Evolutionary conservation across 2,329 filamentous ascomycete genomes (phyloP).

Genomic region (Alternaria viburni): DNA sequence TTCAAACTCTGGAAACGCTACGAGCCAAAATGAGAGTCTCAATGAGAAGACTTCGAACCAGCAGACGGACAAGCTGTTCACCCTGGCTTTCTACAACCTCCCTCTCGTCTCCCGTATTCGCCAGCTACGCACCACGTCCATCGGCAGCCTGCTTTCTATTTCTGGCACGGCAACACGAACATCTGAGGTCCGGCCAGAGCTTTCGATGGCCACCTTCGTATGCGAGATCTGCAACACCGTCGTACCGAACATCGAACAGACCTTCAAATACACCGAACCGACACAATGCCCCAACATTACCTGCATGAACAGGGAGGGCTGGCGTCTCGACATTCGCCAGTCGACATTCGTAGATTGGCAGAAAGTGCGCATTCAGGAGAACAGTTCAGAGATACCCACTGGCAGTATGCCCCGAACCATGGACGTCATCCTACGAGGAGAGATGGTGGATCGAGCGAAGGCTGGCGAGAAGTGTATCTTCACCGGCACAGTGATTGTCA

Average conservation of each 20-base stretch:
- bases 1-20: conserved; percentile 63
- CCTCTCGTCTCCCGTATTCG: conserved; percentile 86
- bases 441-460: conserved; percentile 97
- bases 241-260: conserved; percentile 92
- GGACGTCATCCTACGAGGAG: conserved; percentile 93
- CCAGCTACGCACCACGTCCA: conserved; percentile 84
- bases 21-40: conserved; percentile 62
- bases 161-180: conserved; percentile 96
- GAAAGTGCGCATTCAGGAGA: conserved; percentile 97
- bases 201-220: conserved; percentile 89
- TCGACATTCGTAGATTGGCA: conserved; percentile 99
- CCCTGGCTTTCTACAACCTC: conserved; percentile 90
- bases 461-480: conserved; percentile 99
- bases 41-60: conserved; percentile 83
- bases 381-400: conserved; percentile 96
- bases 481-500: conserved; percentile 92
- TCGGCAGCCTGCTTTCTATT: conserved; percentile 91
- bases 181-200: conserved; percentile 92
- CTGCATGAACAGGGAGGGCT: conserved; percentile 89
- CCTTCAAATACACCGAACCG: conserved; percentile 95
- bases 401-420: conserved; percentile 98
- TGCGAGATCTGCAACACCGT: conserved; percentile 87
- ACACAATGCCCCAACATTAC: conserved; percentile 89
- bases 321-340: conserved; percentile 94
- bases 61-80: conserved; percentile 95